Evolutionary conservation across 192 early-diverging fungal species (phyloP).

Genomic region (Backusella mclennaniae): DNA sequence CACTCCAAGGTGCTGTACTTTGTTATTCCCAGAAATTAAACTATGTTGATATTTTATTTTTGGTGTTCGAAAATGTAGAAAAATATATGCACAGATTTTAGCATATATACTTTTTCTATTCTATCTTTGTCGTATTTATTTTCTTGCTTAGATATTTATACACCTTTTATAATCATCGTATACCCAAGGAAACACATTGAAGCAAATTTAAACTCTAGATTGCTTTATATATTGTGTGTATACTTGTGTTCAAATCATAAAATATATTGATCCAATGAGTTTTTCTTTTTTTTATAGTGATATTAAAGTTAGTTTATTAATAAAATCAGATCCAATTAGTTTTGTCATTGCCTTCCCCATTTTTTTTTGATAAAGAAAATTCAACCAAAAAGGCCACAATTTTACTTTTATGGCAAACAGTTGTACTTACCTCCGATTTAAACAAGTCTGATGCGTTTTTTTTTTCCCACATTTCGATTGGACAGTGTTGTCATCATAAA

Average conservation of each 20-base stretch:
- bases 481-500: background rate
- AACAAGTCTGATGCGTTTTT: background rate
- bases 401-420: background rate
- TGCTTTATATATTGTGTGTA: background rate
- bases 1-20: background rate
- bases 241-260: background rate
- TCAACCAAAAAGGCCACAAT: background rate
- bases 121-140: background rate
- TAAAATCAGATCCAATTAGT: background rate
- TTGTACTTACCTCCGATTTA: background rate
- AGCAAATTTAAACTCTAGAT: background rate
- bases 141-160: background rate
- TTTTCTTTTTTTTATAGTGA: too few relatives aligned
- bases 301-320: too few relatives aligned
- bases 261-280: background rate
- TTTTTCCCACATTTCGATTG: constrained; percentile 2
- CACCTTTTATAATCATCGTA: background rate
- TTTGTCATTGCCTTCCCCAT: background rate
- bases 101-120: background rate
- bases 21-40: background rate
- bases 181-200: background rate
- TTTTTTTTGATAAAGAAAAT: background rate
- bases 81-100: background rate
- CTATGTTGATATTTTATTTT: background rate
- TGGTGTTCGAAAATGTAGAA: background rate